These are phyloP conservation scores for Selaginella tamariscina DNA, from an alignment of 75 land plant species.

Conservation along the genomic window DNA sequence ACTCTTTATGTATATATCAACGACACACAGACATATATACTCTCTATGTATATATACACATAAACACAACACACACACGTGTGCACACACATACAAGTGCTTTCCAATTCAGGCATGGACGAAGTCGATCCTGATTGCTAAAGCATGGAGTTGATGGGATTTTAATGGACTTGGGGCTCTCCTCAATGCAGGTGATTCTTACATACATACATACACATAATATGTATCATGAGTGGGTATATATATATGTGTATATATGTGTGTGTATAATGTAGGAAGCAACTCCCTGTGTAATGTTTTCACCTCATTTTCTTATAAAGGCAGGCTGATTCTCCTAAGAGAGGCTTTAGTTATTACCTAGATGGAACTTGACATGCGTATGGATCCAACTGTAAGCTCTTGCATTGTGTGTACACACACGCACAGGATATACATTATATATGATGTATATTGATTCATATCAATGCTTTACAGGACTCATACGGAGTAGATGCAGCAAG, in stretches of 20 bases:
- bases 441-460: background rate
- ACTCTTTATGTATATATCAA: no score
- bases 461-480: background rate
- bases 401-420: no score
- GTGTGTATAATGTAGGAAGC: no score
- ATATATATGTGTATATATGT: no score
- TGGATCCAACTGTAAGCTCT: conserved; percentile 69
- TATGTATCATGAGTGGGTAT: no score
- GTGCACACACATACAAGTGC: no score
- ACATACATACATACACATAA: background rate
- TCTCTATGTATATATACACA: no score
- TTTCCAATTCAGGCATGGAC: no score
- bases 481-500: conserved; percentile 53
- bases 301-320: background rate
- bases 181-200: conserved; percentile 88
- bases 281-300: background rate
- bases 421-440: no score
- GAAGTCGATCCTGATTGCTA: conserved; percentile 34
- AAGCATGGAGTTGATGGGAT: conserved; percentile 74
- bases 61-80: no score
- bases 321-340: conserved; percentile 63
- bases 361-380: conserved; percentile 97
- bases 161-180: conserved; percentile 95
- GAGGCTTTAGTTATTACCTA: conserved; percentile 76
- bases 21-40: no score